Evolutionary conservation across 768 basidiomycete species (phyloP), one percentile per base, ranked within the genome.

Genomic region (Pleurotus djamor): DNA sequence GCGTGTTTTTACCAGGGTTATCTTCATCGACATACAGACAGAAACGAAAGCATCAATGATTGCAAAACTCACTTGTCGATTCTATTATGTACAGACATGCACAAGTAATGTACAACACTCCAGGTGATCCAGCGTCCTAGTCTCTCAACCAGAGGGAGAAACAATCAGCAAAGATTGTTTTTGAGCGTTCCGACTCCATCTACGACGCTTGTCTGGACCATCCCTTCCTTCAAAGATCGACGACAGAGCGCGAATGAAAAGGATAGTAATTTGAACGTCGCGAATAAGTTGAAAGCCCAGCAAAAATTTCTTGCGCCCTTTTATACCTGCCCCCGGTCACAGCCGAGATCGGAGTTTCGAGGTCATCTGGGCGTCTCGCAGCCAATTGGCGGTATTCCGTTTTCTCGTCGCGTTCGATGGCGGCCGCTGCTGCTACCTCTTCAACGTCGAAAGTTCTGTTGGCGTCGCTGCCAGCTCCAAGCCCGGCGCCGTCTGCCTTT

Each of bases 141-240:
- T 88, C 81, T 83, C 91, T 93, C 91, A 73, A 93, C 91, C 91
- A 83, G 72, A 69, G 91, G 91, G 91, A 93, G 82, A 78, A 86
- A 83, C 90, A 77, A 82, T 91, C 91, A 85, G 91, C 91, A 85
- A 83, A 87, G 89, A 92, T 82, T 92, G 91, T 93, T 92, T 93
- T 92, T 83, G 89, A 89, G 88, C 77, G 75, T 76, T 74, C 72
- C 67, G 66, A 65, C 69, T 76, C 71, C 52, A 56, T 92, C 89
- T 91, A 71, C 88, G 87, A 90, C 90, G 83, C 79, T 88, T 92
- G 91, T 92, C 90, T 92, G 90, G 90, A 87, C 90, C 82, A 74
- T 86, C 85, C 81, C 78, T 83, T 82, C 87, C 76, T 84, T 69
- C 64, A 61, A 66, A 66, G 62, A n/a, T 10, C 64, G 64, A 74